phyloP scores from a whole-genome alignment of 1,284 basidiomycete species.

The Trichosporon sp. region DNA sequence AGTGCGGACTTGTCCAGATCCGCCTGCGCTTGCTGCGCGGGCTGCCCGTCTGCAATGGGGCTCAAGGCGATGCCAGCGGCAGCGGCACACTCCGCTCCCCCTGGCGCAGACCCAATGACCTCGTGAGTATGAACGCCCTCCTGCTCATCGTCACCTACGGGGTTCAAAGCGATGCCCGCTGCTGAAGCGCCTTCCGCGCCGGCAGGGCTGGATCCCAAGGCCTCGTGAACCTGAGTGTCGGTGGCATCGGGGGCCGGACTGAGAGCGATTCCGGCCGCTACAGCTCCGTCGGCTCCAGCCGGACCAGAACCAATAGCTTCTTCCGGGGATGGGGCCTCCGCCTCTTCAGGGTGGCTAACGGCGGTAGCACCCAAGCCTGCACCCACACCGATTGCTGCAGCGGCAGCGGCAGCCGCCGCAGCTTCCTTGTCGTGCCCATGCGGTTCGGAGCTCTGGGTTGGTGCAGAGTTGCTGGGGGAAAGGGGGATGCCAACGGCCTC shows the following conservation, averaged over 20 bases:
- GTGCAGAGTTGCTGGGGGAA: conserved; percentile 23
- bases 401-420: neutral
- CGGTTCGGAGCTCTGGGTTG: neutral
- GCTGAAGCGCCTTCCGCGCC: conserved; percentile 37
- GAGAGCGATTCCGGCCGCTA: conserved; percentile 52
- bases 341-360: neutral
- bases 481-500: conserved; percentile 51
- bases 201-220: conserved; percentile 24
- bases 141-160: conserved; percentile 17
- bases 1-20: neutral
- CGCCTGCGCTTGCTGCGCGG: conserved; percentile 30
- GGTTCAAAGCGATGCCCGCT: conserved; percentile 20
- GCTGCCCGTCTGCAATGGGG: conserved; percentile 14
- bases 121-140: conserved; percentile 9
- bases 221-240: neutral
- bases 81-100: conserved; percentile 36
- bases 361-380: neutral
- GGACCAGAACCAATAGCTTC: conserved; percentile 41
- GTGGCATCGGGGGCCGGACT: conserved; percentile 21
- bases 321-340: neutral
- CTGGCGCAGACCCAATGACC: conserved; percentile 23
- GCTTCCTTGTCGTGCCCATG: neutral
- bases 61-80: conserved; percentile 26
- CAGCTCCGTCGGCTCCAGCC: conserved; percentile 47
- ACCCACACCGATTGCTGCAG: conserved; percentile 1